Percentiles rank a stretch among this genome's conserved stretches.
phyloP scores from a whole-genome alignment of 495 filamentous ascomycete genomes.

The Poronia punctata region DNA sequence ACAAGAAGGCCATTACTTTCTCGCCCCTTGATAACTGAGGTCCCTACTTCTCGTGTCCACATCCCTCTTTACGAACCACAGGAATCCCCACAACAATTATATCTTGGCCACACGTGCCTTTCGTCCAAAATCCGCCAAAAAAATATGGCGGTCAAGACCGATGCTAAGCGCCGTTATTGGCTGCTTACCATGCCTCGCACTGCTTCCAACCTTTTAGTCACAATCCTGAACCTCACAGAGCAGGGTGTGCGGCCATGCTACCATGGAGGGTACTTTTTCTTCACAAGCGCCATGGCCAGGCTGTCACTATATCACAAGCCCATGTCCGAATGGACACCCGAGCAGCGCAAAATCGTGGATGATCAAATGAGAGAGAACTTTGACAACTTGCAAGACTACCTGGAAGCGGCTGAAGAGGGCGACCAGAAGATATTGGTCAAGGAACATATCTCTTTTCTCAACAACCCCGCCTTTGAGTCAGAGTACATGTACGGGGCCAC shows the following conservation, averaged over 20 bases:
- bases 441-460: constrained; percentile 29
- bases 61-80: no score
- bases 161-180: constrained; percentile 5
- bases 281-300: constrained; percentile 10
- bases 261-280: constrained; percentile 39
- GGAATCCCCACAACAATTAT: no score
- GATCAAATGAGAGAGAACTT: constrained; percentile 14
- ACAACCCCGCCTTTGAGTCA: constrained; percentile 10
- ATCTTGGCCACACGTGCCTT: no score
- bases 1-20: no score
- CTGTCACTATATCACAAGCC: constrained; percentile 14
- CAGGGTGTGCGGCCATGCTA: constrained; percentile 21
- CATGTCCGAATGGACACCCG: constrained; percentile 20
- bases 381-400: constrained; percentile 21
- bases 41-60: no score
- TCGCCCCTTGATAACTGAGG: no score
- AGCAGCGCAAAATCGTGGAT: constrained; percentile 14
- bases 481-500: constrained; percentile 3
- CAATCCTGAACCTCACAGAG: constrained; percentile 31
- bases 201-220: constrained; percentile 36
- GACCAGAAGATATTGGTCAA: constrained; percentile 33
- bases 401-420: constrained; percentile 17
- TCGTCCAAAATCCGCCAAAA: no score
- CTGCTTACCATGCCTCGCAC: constrained; percentile 36
- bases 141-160: constrained; percentile 7